These are phyloP conservation scores for Kodamaea alishanica DNA, from an alignment of 1,139 yeast species.

Conservation along the genomic window DNA sequence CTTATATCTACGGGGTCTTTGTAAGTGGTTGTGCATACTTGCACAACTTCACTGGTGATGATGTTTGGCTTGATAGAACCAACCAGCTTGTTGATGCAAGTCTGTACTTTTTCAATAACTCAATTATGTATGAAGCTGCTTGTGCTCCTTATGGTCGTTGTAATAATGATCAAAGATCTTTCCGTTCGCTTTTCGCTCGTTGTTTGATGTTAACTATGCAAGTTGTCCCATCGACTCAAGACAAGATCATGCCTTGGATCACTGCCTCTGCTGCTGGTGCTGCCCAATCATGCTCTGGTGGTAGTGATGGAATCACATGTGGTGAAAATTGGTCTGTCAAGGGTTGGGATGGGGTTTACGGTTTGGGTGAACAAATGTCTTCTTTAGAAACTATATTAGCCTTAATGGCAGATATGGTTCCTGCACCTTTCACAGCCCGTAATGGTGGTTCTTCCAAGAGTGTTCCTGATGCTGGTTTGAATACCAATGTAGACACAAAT, in stretches of 20 bases:
- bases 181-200: conserved; percentile 78
- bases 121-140: conserved; percentile 74
- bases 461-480: conserved; percentile 41
- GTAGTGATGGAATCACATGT: conserved; percentile 85
- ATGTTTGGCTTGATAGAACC: conserved; percentile 64
- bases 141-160: conserved; percentile 56
- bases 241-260: conserved; percentile 46
- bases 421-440: conserved; percentile 54
- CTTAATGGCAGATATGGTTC: conserved; percentile 50
- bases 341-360: conserved; percentile 78
- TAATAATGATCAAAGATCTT: conserved; percentile 86
- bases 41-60: conserved; percentile 68
- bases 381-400: conserved; percentile 78
- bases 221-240: conserved; percentile 61
- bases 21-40: conserved; percentile 80
- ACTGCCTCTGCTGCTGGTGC: conserved; percentile 72
- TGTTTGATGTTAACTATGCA: conserved; percentile 72
- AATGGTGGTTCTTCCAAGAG: conserved; percentile 63
- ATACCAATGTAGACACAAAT: conserved; percentile 21
- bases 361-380: conserved; percentile 92
- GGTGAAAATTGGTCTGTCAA: conserved; percentile 71
- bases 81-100: conserved; percentile 50
- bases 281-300: conserved; percentile 80
- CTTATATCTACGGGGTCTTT: conserved; percentile 82
- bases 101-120: conserved; percentile 51